Evolutionary conservation across 768 basidiomycete genomes (phyloP).

Genomic region (Amanita rimosa): DNA sequence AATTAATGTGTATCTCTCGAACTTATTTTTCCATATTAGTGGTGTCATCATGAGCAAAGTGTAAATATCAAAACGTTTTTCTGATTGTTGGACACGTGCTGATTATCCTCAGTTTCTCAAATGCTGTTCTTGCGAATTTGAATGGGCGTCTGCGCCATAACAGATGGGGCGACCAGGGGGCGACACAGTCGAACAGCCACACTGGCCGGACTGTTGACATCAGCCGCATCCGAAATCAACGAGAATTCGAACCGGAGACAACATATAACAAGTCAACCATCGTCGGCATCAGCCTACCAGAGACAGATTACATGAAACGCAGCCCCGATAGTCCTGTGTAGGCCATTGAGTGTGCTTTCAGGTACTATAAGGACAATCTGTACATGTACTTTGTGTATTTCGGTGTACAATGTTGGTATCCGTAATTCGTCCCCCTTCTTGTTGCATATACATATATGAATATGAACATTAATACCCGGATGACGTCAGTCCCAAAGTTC

Average conservation of each 20-base stretch:
- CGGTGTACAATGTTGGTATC: background rate
- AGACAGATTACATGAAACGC: background rate
- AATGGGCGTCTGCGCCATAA: constrained; percentile 5
- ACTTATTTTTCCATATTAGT: background rate
- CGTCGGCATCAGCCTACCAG: background rate
- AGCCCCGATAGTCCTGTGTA: background rate
- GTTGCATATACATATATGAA: no score
- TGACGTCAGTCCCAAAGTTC: background rate
- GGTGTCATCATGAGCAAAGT: constrained; percentile 4
- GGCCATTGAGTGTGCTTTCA: no score
- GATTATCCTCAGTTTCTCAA: background rate
- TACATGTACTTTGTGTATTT: background rate
- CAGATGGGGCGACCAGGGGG: constrained; percentile 1
- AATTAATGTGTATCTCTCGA: background rate
- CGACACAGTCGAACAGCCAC: background rate
- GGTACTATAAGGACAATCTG: background rate
- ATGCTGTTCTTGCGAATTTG: constrained; percentile 5
- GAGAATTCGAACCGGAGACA: background rate
- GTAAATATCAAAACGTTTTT: background rate
- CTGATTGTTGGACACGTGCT: background rate
- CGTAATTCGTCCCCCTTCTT: background rate
- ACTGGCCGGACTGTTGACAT: constrained; percentile 3
- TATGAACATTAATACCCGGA: background rate
- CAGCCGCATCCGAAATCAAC: constrained; percentile 3
- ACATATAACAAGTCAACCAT: background rate